Evolutionary conservation across 2,329 filamentous ascomycete genomes (phyloP), one percentile per base, ranked within the genome.

Genomic region (Neopestalotiopsis clavispora): DNA sequence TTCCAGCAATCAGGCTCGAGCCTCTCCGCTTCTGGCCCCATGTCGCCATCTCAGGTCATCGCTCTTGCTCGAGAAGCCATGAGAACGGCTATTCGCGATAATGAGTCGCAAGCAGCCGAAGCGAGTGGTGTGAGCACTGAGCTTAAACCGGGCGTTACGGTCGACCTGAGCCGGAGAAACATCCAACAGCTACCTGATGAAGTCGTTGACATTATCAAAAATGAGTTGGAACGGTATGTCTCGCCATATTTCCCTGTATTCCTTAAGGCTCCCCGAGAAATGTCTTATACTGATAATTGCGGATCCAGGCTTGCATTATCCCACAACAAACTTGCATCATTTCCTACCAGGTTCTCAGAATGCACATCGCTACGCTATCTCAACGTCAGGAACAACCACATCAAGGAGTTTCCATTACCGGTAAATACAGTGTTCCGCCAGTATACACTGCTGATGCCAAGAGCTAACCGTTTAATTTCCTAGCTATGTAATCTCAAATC

Each of bases 401-500:
- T 95, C 76, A 86, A 84, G 70, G 87, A 90, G 73, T 90, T 90
- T 68, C 88, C 88, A 4, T 77, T 88, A 70, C 81, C 86, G 72
- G 88, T 90, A 81, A 78, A 80, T 73, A 73, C 67, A 65, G 69
- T 74, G 66, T 71, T 69, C 67, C 67, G 34, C 20, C n/a, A 64
- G 65, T 64, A 66, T 42, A 65, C 10, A 34, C 59, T 56, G 60
- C 60, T 63, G 23, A 57, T 71, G 23, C 9, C 14, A 34, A 20
- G 4, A 7, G n/a, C 59, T 68, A 28, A 63, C 40, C 12, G 7
- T 38, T 38, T 38, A 28, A 28, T 68, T 12, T 12, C 13, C 34
- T 7, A 97, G 94, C 89, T 98, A 69, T 95, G 95, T 78, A 91
- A 94, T 79, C 86, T 98, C 71, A 91, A 89, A 66, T 92, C 94